phyloP scores from a whole-genome alignment of 768 basidiomycete genomes.

The Porpolomopsis calyptriformis region DNA sequence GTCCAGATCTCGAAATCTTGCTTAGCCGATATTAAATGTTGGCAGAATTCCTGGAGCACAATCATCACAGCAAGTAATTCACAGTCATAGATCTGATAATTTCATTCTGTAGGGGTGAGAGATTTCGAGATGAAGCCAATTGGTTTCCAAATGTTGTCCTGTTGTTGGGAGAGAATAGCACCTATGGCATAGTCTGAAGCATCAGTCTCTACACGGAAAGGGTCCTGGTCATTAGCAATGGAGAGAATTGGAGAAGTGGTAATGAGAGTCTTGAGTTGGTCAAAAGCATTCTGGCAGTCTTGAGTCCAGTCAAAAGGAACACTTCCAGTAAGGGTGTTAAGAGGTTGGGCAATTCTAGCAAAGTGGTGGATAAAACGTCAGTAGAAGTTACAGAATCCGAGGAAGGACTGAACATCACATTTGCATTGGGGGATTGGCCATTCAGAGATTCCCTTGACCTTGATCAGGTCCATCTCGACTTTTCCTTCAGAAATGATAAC shows the following conservation, averaged over 20 bases:
- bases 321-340: constrained; percentile 21
- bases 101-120: no score
- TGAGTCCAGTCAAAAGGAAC: constrained; percentile 12
- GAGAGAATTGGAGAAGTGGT: constrained; percentile 1
- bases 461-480: constrained; percentile 25
- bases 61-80: no score
- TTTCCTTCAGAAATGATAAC: constrained; percentile 6
- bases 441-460: constrained; percentile 19
- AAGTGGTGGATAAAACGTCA: constrained; percentile 25
- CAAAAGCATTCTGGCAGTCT: constrained; percentile 15
- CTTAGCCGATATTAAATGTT: no score
- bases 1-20: no score
- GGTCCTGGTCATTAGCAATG: background rate
- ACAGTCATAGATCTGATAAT: no score
- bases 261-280: constrained; percentile 15
- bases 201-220: constrained; percentile 6
- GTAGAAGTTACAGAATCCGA: constrained; percentile 31
- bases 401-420: constrained; percentile 21
- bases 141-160: no score
- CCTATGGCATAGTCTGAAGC: constrained; percentile 23
- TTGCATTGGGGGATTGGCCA: constrained; percentile 20
- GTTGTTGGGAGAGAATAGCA: constrained; percentile 18
- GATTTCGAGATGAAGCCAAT: no score
- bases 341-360: constrained; percentile 13
- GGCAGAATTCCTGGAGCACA: no score